A percentile compares a stretch with the other conserved stretches of the same genome.
phyloP scores from a whole-genome alignment of 2,329 filamentous ascomycete species.

The Magnaporthiopsis rhizophila region DNA sequence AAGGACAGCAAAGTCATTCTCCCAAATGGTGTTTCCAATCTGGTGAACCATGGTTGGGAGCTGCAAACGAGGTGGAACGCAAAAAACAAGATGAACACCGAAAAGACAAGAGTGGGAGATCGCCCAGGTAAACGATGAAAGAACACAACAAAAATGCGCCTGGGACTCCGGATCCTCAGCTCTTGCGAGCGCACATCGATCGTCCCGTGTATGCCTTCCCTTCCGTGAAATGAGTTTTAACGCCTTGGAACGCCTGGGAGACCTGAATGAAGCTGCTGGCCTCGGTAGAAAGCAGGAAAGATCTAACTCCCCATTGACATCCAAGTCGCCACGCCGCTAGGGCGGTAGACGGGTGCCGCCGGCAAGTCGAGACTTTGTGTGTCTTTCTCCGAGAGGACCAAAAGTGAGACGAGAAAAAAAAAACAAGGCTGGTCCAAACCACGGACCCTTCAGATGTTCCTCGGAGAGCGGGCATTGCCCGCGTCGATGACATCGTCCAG shows the following conservation, averaged over 20 bases:
- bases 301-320: background rate
- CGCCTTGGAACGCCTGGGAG: constrained; percentile 9
- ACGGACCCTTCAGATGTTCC: constrained; percentile 40
- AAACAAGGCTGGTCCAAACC: background rate
- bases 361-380: constrained; percentile 1
- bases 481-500: constrained; percentile 91
- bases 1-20: constrained; percentile 27
- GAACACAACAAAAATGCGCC: constrained; percentile 7
- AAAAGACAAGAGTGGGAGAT: background rate
- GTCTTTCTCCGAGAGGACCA: constrained; percentile 4
- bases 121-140: constrained; percentile 7
- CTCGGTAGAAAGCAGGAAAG: constrained; percentile 8
- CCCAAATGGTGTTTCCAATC: constrained; percentile 43
- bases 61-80: constrained; percentile 27
- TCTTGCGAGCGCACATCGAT: background rate
- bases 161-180: constrained; percentile 1
- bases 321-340: constrained; percentile 1
- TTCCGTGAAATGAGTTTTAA: background rate
- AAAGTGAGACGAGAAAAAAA: constrained; percentile 4
- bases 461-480: constrained; percentile 57
- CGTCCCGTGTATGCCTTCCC: background rate
- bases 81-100: constrained; percentile 11
- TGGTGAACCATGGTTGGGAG: constrained; percentile 33
- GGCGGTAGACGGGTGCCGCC: background rate
- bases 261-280: constrained; percentile 11